These are phyloP conservation scores for Penicillium sp. DNA, from an alignment of 2,329 filamentous ascomycete species.

Conservation along the genomic window DNA sequence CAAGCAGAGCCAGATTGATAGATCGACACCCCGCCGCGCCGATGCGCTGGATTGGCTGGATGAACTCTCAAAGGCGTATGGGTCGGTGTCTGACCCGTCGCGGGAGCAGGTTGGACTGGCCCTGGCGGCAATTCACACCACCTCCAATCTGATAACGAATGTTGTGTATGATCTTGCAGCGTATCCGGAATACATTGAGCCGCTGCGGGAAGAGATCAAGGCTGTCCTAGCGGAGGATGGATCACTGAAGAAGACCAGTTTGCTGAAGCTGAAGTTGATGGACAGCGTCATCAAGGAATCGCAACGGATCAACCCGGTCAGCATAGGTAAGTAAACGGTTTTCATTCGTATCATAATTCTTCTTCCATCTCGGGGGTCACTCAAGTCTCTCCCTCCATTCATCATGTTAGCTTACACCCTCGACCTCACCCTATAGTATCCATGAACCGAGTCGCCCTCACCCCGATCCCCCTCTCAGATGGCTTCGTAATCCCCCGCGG, in stretches of 20 bases:
- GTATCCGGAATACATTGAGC: slow-evolving; percentile 53
- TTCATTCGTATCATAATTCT: background rate
- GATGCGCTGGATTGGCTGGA: slow-evolving; percentile 35
- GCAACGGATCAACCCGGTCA: slow-evolving; percentile 31
- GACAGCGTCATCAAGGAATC: slow-evolving; percentile 41
- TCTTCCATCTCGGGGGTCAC: background rate
- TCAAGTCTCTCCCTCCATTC: background rate
- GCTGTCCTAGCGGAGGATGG: slow-evolving; percentile 46
- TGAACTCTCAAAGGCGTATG: slow-evolving; percentile 16
- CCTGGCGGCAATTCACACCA: slow-evolving; percentile 38
- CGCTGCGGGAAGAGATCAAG: slow-evolving; percentile 55
- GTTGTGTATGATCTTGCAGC: slow-evolving; percentile 56
- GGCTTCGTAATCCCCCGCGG: slow-evolving; percentile 34
- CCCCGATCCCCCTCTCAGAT: slow-evolving; percentile 30
- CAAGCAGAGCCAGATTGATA: slow-evolving; percentile 21
- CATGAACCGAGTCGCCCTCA: slow-evolving; percentile 28
- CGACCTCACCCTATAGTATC: slow-evolving; percentile 16
- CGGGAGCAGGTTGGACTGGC: slow-evolving; percentile 30
- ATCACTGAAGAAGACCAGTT: slow-evolving; percentile 35
- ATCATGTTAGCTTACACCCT: background rate
- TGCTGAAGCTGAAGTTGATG: slow-evolving; percentile 37
- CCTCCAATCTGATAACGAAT: slow-evolving; percentile 45
- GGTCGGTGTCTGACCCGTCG: slow-evolving; percentile 16
- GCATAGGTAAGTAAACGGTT: slow-evolving; percentile 25
- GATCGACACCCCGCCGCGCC: slow-evolving; percentile 14